Evolutionary conservation across 768 basidiomycete species (phyloP).

Genomic region (Termitomyces sp.): DNA sequence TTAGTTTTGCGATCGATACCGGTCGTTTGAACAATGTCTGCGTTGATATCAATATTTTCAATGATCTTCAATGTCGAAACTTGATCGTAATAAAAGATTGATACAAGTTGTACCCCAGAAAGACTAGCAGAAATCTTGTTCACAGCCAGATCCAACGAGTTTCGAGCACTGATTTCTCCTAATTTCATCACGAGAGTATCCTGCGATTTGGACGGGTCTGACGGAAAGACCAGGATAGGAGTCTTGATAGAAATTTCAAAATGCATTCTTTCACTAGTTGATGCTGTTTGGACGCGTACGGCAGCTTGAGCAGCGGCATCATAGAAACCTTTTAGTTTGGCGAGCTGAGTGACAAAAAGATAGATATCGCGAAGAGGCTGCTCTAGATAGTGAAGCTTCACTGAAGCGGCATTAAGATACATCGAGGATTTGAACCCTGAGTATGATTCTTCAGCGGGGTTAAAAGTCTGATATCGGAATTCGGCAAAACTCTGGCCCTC

Average conservation of each 20-base stretch:
- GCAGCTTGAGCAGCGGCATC: slow-evolving; percentile 93
- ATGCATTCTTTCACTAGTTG: slow-evolving; percentile 92
- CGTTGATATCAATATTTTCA: slow-evolving; percentile 77
- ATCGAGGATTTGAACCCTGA: slow-evolving; percentile 81
- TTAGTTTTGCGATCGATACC: slow-evolving; percentile 48
- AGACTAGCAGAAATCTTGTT: slow-evolving; percentile 73
- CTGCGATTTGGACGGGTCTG: slow-evolving; percentile 48
- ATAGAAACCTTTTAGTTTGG: slow-evolving; percentile 88
- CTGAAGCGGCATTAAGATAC: slow-evolving; percentile 78
- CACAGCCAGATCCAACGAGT: slow-evolving; percentile 53
- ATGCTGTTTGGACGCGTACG: slow-evolving; percentile 65
- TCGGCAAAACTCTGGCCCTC: slow-evolving; percentile 93
- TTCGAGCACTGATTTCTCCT: slow-evolving; percentile 83
- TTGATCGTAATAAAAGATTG: slow-evolving; percentile 48
- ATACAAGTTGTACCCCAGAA: slow-evolving; percentile 77
- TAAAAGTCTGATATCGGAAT: slow-evolving; percentile 90
- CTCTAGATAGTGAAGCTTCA: slow-evolving; percentile 86
- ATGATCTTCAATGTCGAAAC: slow-evolving; percentile 74
- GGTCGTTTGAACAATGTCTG: slow-evolving; percentile 60
- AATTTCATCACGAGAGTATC: slow-evolving; percentile 79
- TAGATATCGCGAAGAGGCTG: slow-evolving; percentile 87
- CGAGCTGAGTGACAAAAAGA: slow-evolving; percentile 76
- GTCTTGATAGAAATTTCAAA: slow-evolving; percentile 88
- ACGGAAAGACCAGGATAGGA: slow-evolving; percentile 88
- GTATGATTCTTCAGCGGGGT: slow-evolving; percentile 63